A percentile compares a stretch with the other conserved stretches of the same genome.
phyloP scores from a whole-genome alignment of 2,329 filamentous ascomycete species.

The Trichoderma sp. region DNA sequence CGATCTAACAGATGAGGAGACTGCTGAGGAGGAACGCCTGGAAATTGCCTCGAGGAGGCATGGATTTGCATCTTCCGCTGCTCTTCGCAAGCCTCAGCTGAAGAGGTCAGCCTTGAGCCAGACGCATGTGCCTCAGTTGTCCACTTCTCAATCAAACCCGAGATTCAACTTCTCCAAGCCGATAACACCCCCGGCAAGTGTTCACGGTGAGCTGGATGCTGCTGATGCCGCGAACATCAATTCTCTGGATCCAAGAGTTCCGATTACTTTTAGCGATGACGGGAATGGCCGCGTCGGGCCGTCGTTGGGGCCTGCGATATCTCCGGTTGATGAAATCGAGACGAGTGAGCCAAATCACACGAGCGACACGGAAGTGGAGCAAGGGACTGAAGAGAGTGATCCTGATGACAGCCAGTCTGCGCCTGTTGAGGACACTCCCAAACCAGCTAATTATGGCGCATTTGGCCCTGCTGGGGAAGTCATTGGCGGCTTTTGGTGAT shows the following conservation, averaged over 20 bases:
- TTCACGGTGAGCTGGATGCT: not conserved
- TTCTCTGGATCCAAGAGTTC: not conserved
- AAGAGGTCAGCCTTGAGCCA: constrained; percentile 46
- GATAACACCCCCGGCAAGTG: constrained; percentile 28
- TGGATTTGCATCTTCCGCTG: constrained; percentile 27
- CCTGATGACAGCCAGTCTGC: constrained; percentile 26
- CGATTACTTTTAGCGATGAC: not conserved
- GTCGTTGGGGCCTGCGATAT: constrained; percentile 24
- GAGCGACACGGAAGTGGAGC: constrained; percentile 35
- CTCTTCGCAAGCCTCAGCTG: constrained; percentile 43
- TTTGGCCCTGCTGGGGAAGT: constrained; percentile 13
- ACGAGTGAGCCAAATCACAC: constrained; percentile 37
- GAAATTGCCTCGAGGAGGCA: constrained; percentile 42
- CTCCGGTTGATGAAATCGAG: constrained; percentile 35
- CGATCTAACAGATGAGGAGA: constrained; percentile 46
- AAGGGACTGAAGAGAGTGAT: constrained; percentile 39
- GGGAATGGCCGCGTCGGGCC: constrained; percentile 23
- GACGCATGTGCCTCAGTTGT: constrained; percentile 34
- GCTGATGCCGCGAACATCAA: not conserved
- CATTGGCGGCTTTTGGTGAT: constrained; percentile 9
- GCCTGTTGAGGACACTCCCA: not conserved
- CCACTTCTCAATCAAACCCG: constrained; percentile 12
- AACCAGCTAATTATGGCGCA: not conserved
- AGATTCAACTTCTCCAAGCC: constrained; percentile 43
- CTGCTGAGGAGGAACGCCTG: constrained; percentile 46